Base-by-base conservation (phyloP, 1,139 yeast genomes). In the Pneumocystis murina region DNA sequence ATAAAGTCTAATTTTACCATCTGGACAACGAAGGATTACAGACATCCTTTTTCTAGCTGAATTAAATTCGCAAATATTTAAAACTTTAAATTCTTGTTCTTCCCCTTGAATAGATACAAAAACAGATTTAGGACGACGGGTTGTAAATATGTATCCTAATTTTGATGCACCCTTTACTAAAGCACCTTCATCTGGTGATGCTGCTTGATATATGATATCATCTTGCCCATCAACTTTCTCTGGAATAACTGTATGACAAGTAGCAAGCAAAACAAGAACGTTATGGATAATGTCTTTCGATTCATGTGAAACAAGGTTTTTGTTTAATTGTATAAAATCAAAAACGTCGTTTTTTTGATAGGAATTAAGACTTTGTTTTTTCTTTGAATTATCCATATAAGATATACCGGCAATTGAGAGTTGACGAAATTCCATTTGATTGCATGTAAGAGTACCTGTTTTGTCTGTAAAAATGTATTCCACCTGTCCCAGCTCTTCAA, bases 131-230 rank as follows among this genome's bases (percentile, higher is more conserved):
- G 99, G 99, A 64, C 84, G 84, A 76, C 98, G 87, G 61, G 90
- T 83, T 14, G 82, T 80, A 72, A 94, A 94, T 68, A 81, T 85
- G 73, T 86, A 92, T 0, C 97, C 97, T 64, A 92, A 78, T 70
- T 79, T 80, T 0, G 97, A 94, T 24, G 97, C 98, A 65, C 98
- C 98, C 70, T 92, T 91, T 2, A 94, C 99, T 67, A 94, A 78
- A 0, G 99, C 99, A 64, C 98, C 98, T 77, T 94, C 98, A 76
- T 94, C 99, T 0, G 98, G 98, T 1, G 97, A 91, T 0, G 98
- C 97, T 0, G 99, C 98, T 75, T 94, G 98, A 72, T 94, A 94
- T 73, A 88, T 91, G 68, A 92, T 85, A 39, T 67, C 67, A 8
- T 76, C 77, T 48, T 68, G 64, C 63, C 72, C 73, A 1, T 80